Evolutionary conservation across 768 basidiomycete species (phyloP), one percentile per base, ranked within the genome.

Genomic region (Xerocomellus amylosporus): DNA sequence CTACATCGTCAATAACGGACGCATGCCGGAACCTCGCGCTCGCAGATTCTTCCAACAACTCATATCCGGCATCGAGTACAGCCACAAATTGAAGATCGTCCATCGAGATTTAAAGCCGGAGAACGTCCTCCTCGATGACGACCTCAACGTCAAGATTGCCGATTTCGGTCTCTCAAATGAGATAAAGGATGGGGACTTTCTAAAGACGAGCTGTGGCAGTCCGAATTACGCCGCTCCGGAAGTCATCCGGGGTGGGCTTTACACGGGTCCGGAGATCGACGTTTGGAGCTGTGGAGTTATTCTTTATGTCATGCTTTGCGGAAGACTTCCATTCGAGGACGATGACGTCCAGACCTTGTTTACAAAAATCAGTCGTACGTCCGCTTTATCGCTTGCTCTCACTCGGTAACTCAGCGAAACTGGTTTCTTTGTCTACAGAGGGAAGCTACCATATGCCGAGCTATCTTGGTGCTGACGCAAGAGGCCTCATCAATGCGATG

Each of bases 261-360:
- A 99, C 67, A 93, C 93, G 0, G 97, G 97, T 1, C 95, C 96
- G 0, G 97, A 98, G 73, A 97, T 98, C 64, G 97, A 99, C 60
- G 93, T 98, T 12, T 99, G 97, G 97, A 93, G 91, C 62, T 91
- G 91, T 51, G 97, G 97, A 0, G 96, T 99, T n/a, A 98, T 99
- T 61, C 81, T 99, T 48, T 98, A 95, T 73, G 97, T 98, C 53
- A 94, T 99, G 87, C 81, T 99, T 5, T 95, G 91, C 65, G 97
- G 96, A 5, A 78, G 90, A 44, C 80, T 99, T 30, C 97, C 97
- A 1, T 99, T 99, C 68, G 97, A 98, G 74, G 95, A 98, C 72
- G 93, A 97, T 42, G 90, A 97, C 66, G 93, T 98, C 39, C 91
- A 93, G 46, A 79, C 83, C 1, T 73, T 99, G 12, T 98, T 98